A percentile compares a stretch with the other conserved stretches of the same genome.
Evolutionary conservation across 495 filamentous ascomycete genomes (phyloP).

Genomic region (Articulospora tetracladia): DNA sequence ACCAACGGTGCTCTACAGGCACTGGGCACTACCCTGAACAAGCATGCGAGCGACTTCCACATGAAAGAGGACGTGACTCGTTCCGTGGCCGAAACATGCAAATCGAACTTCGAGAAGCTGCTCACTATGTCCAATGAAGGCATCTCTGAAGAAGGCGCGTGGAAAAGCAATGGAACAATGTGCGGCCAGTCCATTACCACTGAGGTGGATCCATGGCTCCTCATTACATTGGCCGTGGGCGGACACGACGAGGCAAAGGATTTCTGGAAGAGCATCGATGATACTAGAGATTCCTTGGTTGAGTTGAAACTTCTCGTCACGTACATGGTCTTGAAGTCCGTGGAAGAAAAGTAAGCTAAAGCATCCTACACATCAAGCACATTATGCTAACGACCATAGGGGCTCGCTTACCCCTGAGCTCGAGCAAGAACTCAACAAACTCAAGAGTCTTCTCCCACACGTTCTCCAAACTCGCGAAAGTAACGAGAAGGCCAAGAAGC

Average conservation of each 20-base stretch:
- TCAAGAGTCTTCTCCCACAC: slow-evolving; percentile 6
- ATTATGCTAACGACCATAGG: slow-evolving; percentile 4
- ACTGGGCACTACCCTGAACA: slow-evolving; percentile 10
- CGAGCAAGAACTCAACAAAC: slow-evolving; percentile 7
- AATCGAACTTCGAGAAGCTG: slow-evolving; percentile 9
- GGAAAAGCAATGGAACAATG: slow-evolving; percentile 6
- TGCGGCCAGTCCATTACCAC: slow-evolving; percentile 1
- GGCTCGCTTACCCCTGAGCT: slow-evolving; percentile 1
- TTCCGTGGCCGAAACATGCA: slow-evolving; percentile 1
- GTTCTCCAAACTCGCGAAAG: slow-evolving; percentile 1
- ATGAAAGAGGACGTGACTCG: slow-evolving; percentile 5
- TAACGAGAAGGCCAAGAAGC: slow-evolving; percentile 2
- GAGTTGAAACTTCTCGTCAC: slow-evolving; percentile 11
- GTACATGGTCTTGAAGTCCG: slow-evolving; percentile 11
- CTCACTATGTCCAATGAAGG: slow-evolving; percentile 8
- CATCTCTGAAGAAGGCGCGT: neutral
- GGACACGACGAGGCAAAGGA: slow-evolving; percentile 3
- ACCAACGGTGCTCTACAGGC: neutral
- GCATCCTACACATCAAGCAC: neutral
- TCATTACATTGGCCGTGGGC: slow-evolving; percentile 12
- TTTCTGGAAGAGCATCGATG: slow-evolving; percentile 10
- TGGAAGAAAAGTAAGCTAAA: slow-evolving; percentile 11
- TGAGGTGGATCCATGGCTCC: slow-evolving; percentile 16
- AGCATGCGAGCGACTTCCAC: neutral
- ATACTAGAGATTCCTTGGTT: slow-evolving; percentile 5